These are phyloP conservation scores for Debaryomyces sp. DNA, from an alignment of 1,139 yeast species.

Conservation along the genomic window DNA sequence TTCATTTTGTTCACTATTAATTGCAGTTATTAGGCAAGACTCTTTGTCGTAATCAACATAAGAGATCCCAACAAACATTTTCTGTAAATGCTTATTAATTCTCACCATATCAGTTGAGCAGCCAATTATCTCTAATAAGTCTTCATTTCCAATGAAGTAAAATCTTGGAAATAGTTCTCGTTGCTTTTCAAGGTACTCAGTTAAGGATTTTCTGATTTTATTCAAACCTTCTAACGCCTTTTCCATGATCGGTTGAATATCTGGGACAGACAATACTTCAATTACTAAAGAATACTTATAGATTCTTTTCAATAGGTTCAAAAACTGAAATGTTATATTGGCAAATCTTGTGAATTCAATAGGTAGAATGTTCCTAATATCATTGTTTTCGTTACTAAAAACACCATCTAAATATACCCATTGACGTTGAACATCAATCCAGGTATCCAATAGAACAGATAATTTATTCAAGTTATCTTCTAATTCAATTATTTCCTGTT, in stretches of 20 bases:
- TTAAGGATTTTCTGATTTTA: constrained; percentile 66
- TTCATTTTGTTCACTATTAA: constrained; percentile 71
- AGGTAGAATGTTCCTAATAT: constrained; percentile 66
- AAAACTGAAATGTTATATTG: constrained; percentile 64
- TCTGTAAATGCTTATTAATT: constrained; percentile 64
- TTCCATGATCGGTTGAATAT: constrained; percentile 50
- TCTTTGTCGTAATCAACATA: constrained; percentile 44
- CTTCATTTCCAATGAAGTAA: constrained; percentile 90
- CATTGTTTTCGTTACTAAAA: constrained; percentile 56
- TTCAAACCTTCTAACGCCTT: constrained; percentile 49
- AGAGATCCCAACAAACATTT: constrained; percentile 72
- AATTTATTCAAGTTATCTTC: constrained; percentile 59
- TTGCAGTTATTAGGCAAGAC: constrained; percentile 42
- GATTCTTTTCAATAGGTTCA: constrained; percentile 52
- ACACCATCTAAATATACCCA: constrained; percentile 89
- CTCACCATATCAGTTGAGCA: constrained; percentile 51
- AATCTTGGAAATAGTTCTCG: constrained; percentile 79
- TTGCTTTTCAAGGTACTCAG: constrained; percentile 81
- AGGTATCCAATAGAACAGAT: constrained; percentile 58
- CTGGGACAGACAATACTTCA: constrained; percentile 59
- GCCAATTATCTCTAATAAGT: constrained; percentile 81
- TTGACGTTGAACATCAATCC: constrained; percentile 88
- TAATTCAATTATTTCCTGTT: constrained; percentile 56
- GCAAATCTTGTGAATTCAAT: constrained; percentile 70
- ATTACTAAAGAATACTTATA: constrained; percentile 55